These are phyloP conservation scores for Mycosphaerella arachidis DNA, from an alignment of 2,329 filamentous ascomycete genomes.

Conservation along the genomic window DNA sequence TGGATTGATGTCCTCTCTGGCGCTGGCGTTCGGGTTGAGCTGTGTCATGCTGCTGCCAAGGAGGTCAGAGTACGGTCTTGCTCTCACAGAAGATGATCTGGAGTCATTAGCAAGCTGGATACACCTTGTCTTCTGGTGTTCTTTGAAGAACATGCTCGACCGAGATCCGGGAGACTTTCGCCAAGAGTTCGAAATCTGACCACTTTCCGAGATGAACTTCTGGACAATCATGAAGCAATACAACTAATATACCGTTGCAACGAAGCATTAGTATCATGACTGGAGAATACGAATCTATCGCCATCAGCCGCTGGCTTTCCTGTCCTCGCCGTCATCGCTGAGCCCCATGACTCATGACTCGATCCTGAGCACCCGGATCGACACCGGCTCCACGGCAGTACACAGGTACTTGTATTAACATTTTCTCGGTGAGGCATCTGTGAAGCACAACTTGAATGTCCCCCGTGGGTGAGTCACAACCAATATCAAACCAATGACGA, in stretches of 20 bases:
- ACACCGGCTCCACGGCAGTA: background rate
- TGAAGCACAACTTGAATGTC: background rate
- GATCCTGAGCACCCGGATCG: background rate
- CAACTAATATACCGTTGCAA: no score
- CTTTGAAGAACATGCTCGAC: background rate
- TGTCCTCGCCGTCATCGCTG: background rate
- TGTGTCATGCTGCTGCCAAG: constrained; percentile 63
- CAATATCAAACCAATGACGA: background rate
- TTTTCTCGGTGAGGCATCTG: background rate
- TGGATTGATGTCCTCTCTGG: constrained; percentile 93
- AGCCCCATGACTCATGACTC: background rate
- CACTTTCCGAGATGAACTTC: background rate
- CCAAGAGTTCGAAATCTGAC: background rate
- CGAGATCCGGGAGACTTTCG: background rate
- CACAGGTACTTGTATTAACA: background rate
- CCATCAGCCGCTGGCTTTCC: background rate
- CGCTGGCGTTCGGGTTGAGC: constrained; percentile 78
- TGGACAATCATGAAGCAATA: background rate
- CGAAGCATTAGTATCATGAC: background rate
- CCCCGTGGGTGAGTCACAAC: background rate
- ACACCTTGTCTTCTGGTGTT: background rate
- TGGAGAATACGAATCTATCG: background rate
- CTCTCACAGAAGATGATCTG: background rate
- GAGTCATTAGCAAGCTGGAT: background rate
- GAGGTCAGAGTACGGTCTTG: constrained; percentile 39